Evolutionary conservation across 768 basidiomycete species (phyloP).

Genomic region (Serendipita vermifera): DNA sequence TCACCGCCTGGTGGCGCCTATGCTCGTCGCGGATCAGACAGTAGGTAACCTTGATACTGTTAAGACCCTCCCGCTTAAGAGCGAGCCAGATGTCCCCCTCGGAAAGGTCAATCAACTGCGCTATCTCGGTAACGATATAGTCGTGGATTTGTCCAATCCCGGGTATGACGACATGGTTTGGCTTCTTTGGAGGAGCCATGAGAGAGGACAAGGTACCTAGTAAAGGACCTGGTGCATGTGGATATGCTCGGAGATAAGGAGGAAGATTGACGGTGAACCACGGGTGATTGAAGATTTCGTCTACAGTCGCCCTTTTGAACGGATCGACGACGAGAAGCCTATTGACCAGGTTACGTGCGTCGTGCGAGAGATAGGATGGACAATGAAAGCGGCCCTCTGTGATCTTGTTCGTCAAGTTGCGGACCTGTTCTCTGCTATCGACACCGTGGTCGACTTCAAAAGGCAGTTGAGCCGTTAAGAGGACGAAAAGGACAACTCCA

Average conservation of each 20-base stretch:
- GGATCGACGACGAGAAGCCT: constrained; percentile 92
- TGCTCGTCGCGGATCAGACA: constrained; percentile 83
- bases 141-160: constrained; percentile 88
- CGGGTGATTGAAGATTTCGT: constrained; percentile 80
- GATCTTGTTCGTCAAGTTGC: constrained; percentile 86
- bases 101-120: constrained; percentile 37
- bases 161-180: constrained; percentile 79
- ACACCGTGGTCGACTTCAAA: constrained; percentile 82
- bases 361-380: constrained; percentile 64
- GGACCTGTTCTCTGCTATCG: constrained; percentile 34
- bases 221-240: constrained; percentile 63
- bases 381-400: constrained; percentile 85
- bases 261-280: constrained; percentile 82
- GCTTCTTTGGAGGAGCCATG: constrained; percentile 45
- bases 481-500: constrained; percentile 97
- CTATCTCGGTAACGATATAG: constrained; percentile 74
- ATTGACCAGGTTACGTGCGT: constrained; percentile 66
- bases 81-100: constrained; percentile 76
- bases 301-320: constrained; percentile 84
- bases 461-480: constrained; percentile 88
- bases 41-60: constrained; percentile 94
- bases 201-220: constrained; percentile 60
- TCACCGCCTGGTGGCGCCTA: constrained; percentile 68
- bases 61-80: constrained; percentile 67
- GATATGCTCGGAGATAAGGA: constrained; percentile 74